Percentiles rank a stretch among this genome's conserved stretches.
Evolutionary conservation across 2,329 filamentous ascomycete genomes (phyloP).

Genomic region (Verticillium zaregamsianum): DNA sequence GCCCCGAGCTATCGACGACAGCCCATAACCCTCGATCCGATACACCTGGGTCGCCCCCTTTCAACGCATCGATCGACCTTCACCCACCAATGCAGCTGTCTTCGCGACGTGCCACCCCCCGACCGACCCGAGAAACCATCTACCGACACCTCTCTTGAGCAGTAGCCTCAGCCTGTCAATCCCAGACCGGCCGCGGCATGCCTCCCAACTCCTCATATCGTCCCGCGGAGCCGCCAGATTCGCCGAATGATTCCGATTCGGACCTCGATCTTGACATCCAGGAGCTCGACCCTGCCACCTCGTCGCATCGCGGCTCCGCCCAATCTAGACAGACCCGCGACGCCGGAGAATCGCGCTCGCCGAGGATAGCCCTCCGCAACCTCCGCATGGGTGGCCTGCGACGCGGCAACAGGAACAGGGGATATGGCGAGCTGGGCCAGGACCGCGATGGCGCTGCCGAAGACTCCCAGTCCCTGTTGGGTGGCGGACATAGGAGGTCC

Average conservation of each 20-base stretch:
- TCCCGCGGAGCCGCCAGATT: conserved; percentile 59
- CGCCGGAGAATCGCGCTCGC: conserved; percentile 28
- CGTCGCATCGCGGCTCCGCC: conserved; percentile 26
- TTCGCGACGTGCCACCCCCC: not conserved
- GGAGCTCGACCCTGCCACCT: conserved; percentile 65
- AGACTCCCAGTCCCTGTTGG: conserved; percentile 61
- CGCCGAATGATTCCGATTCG: conserved; percentile 69
- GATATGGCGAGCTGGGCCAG: conserved; percentile 58
- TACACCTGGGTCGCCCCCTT: not conserved
- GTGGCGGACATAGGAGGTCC: conserved; percentile 16
- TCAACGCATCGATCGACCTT: not conserved
- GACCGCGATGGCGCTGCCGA: conserved; percentile 56
- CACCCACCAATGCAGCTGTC: not conserved
- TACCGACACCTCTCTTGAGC: not conserved
- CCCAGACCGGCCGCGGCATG: conserved; percentile 40
- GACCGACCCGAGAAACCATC: not conserved
- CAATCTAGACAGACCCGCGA: conserved; percentile 28
- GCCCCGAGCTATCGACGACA: not conserved
- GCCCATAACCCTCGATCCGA: not conserved
- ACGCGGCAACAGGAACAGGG: conserved; percentile 50
- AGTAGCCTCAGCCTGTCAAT: not conserved
- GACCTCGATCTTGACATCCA: conserved; percentile 74
- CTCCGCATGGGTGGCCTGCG: conserved; percentile 63
- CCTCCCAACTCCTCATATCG: conserved; percentile 49
- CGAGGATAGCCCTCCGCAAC: conserved; percentile 66